Percentiles rank a stretch among this genome's conserved stretches.
phyloP scores from a whole-genome alignment of 495 filamentous ascomycete species.

The Collariella sp. region DNA sequence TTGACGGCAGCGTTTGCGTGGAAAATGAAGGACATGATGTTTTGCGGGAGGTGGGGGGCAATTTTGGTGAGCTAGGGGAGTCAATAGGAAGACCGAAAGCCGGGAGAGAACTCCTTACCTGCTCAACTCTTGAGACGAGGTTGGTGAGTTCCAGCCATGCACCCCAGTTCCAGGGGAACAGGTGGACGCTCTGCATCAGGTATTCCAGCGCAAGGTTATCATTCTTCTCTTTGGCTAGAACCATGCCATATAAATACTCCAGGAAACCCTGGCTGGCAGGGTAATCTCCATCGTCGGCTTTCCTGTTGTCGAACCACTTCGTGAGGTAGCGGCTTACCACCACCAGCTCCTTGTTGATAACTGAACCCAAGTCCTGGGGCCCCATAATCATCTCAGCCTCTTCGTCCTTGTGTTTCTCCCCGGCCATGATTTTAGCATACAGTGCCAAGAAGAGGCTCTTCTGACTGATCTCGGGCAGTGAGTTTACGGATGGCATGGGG shows the following conservation, averaged over 20 bases:
- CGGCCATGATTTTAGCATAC: constrained; percentile 86
- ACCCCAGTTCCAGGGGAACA: constrained; percentile 91
- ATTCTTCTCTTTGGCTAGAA: constrained; percentile 84
- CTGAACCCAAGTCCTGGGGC: constrained; percentile 75
- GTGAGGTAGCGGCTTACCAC: constrained; percentile 67
- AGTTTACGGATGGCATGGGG: constrained; percentile 12
- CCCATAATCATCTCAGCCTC: constrained; percentile 97
- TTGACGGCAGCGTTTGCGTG: constrained; percentile 83
- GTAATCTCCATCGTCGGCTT: constrained; percentile 48
- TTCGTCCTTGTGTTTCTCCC: constrained; percentile 93
- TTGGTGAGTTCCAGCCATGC: constrained; percentile 87
- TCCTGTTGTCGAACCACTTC: constrained; percentile 60
- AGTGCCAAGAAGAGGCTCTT: constrained; percentile 87
- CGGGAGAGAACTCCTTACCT: constrained; percentile 45
- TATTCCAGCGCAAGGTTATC: constrained; percentile 73
- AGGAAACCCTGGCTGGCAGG: constrained; percentile 75
- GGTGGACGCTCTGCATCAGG: constrained; percentile 73
- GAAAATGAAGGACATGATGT: constrained; percentile 90
- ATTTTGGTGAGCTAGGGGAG: constrained; percentile 40
- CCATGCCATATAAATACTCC: constrained; percentile 81
- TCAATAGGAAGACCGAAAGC: constrained; percentile 8
- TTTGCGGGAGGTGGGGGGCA: constrained; percentile 60
- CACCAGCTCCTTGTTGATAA: constrained; percentile 73
- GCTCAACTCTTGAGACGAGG: constrained; percentile 64
- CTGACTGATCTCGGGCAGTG: constrained; percentile 55